Percentiles rank a stretch among this genome's conserved stretches.
Evolutionary conservation across 495 filamentous ascomycete species (phyloP).

Genomic region (Podospora bellae-mahoneyi): DNA sequence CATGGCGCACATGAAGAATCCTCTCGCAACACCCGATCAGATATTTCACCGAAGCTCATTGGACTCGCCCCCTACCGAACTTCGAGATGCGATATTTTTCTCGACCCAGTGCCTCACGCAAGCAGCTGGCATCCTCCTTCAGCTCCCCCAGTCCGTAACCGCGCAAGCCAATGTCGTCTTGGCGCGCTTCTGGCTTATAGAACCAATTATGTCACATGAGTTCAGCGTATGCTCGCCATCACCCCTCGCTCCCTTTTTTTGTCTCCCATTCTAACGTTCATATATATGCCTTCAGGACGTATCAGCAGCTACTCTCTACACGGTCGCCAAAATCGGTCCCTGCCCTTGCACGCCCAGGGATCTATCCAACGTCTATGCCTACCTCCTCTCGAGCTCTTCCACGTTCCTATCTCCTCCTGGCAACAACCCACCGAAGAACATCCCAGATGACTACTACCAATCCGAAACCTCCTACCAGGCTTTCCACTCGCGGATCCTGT

Average conservation of each 20-base stretch:
- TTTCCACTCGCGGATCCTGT: slow-evolving; percentile 59
- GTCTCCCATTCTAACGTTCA: slow-evolving; percentile 7
- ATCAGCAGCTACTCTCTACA: slow-evolving; percentile 77
- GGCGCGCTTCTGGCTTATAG: slow-evolving; percentile 77
- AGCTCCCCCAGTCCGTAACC: slow-evolving; percentile 83
- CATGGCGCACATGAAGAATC: slow-evolving; percentile 68
- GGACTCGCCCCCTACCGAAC: slow-evolving; percentile 67
- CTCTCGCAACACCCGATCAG: slow-evolving; percentile 79
- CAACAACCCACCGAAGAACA: slow-evolving; percentile 31
- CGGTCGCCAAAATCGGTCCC: slow-evolving; percentile 79
- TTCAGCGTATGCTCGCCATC: slow-evolving; percentile 40
- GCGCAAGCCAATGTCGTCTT: slow-evolving; percentile 86
- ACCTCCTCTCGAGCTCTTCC: slow-evolving; percentile 69
- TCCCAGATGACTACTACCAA: slow-evolving; percentile 64
- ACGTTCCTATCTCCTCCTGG: slow-evolving; percentile 52
- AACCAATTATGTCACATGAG: slow-evolving; percentile 42
- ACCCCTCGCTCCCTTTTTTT: background rate
- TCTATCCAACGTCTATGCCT: slow-evolving; percentile 77
- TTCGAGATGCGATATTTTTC: slow-evolving; percentile 69
- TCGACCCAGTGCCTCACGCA: slow-evolving; percentile 76
- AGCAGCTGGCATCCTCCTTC: slow-evolving; percentile 78
- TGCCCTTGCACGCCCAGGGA: slow-evolving; percentile 72
- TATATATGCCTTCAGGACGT: slow-evolving; percentile 55
- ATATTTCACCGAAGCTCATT: slow-evolving; percentile 53
- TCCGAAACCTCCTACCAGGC: slow-evolving; percentile 67